Evolutionary conservation across 805 yeast genomes (phyloP), one percentile per base, ranked within the genome.

Genomic region (Pachysolen tannophilus): DNA sequence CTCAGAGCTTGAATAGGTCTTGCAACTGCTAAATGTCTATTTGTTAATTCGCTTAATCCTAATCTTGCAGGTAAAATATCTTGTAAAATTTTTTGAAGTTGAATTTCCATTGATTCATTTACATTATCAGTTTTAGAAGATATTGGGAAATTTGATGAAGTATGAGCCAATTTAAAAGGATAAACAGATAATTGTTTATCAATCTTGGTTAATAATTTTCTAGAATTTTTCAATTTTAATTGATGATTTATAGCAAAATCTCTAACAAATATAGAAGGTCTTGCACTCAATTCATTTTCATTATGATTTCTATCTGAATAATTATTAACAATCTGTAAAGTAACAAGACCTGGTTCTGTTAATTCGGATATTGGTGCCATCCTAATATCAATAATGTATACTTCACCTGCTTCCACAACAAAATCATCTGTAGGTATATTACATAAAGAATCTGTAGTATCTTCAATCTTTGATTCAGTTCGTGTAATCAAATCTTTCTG

Each of bases 81-180:
- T 36, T 67, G 58, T 43, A 67, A 64, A 43, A 77, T 62, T 17
- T 55, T 37, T 28, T 55, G 60, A 43, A 75, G 55, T 52, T 69
- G 75, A 14, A 61, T 60, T 11, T 42, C 46, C 19, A 60, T 45
- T 28, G 53, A 41, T 13, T 49, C 39, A 29, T 48, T 50, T 5
- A 50, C 46, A 34, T 65, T 47, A 19, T 56, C 56, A 25, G 57
- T 49, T 27, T 62, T 50, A 31, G 70, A 60, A 20, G 25, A 27
- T 17, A 79, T 56, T 37, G 88, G 88, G 69, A 79, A 80, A 27
- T 58, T 48, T 17, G 67, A 64, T 11, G 85, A 70, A 31, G 84
- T 61, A 59, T 84, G 81, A 26, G 86, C 68, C 46, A 88, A 68
- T 60, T 86, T 90, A 68, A 90, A 85, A 38, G 98, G 97, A 58